Percentiles rank a stretch among this genome's conserved stretches.
phyloP scores from a whole-genome alignment of 345 rosid genomes.

The Carallia pectinifolia region DNA sequence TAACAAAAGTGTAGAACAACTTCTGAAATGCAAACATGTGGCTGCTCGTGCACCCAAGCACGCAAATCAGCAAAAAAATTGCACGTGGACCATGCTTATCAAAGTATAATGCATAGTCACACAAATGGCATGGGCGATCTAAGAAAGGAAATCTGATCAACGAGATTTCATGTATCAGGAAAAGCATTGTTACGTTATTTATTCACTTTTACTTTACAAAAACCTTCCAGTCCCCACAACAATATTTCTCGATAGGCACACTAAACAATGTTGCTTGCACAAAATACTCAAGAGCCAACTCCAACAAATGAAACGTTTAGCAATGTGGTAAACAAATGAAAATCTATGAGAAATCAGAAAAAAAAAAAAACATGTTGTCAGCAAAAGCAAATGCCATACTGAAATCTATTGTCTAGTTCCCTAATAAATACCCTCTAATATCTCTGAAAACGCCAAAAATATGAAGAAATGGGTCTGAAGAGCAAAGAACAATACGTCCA shows the following conservation, averaged over 20 bases:
- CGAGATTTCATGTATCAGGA: neutral
- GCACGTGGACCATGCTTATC: neutral
- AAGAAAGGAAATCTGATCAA: constrained; percentile 1
- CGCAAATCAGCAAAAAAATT: neutral
- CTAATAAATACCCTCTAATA: neutral
- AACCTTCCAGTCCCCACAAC: neutral
- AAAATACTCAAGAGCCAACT: neutral
- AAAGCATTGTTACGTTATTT: neutral
- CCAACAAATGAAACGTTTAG: neutral
- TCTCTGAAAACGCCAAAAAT: neutral
- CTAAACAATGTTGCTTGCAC: neutral
- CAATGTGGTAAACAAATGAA: neutral
- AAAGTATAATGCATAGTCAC: neutral
- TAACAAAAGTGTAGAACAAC: neutral
- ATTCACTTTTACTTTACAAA: neutral
- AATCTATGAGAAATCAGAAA: neutral
- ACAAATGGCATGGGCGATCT: neutral
- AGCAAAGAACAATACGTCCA: neutral
- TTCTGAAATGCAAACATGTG: neutral
- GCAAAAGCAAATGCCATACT: too few species aligned
- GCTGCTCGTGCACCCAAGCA: neutral
- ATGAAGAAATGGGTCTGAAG: neutral
- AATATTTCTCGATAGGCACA: neutral
- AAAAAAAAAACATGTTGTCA: too few species aligned
- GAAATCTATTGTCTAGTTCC: too few species aligned